phyloP scores from a whole-genome alignment of 768 basidiomycete species.

The Leucosporidium creatinivorum region DNA sequence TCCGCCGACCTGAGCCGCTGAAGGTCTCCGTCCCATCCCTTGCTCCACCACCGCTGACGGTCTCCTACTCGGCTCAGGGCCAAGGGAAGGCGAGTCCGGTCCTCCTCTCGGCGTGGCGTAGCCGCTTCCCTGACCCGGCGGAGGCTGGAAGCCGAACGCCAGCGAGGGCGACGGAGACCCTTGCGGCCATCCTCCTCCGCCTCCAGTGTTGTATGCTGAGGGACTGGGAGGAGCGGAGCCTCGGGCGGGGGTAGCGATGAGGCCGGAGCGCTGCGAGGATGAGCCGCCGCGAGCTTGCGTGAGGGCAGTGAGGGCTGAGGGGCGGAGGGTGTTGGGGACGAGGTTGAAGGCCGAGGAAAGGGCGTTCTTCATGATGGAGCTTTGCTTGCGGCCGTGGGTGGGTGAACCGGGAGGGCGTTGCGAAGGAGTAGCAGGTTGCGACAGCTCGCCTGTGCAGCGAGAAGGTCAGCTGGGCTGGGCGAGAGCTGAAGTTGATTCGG shows the following conservation, averaged over 20 bases:
- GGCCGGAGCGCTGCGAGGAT: conserved; percentile 2
- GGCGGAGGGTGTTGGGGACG: conserved; percentile 17
- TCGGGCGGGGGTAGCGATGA: background rate
- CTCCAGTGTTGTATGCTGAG: background rate
- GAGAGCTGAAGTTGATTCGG: too few species aligned
- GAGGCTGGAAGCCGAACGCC: too few species aligned
- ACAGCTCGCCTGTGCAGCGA: background rate
- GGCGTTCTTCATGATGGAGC: conserved; percentile 23
- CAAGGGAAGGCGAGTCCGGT: too few species aligned
- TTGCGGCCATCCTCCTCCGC: too few species aligned
- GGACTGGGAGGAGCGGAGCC: background rate
- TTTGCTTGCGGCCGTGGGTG: conserved; percentile 21
- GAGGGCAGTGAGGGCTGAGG: background rate
- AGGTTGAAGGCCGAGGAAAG: conserved; percentile 26
- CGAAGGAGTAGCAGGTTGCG: background rate
- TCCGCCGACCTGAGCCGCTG: too few species aligned
- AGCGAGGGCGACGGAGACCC: too few species aligned
- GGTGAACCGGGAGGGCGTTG: background rate
- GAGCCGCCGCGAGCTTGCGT: conserved; percentile 1
- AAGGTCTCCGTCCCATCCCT: too few species aligned
- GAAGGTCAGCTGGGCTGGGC: background rate
- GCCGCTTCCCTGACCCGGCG: too few species aligned
- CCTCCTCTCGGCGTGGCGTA: too few species aligned
- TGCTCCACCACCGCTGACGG: too few species aligned
- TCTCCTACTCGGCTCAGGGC: too few species aligned